phyloP scores from a whole-genome alignment of 1,284 basidiomycete species.

The Singerocomus inundabilis region DNA sequence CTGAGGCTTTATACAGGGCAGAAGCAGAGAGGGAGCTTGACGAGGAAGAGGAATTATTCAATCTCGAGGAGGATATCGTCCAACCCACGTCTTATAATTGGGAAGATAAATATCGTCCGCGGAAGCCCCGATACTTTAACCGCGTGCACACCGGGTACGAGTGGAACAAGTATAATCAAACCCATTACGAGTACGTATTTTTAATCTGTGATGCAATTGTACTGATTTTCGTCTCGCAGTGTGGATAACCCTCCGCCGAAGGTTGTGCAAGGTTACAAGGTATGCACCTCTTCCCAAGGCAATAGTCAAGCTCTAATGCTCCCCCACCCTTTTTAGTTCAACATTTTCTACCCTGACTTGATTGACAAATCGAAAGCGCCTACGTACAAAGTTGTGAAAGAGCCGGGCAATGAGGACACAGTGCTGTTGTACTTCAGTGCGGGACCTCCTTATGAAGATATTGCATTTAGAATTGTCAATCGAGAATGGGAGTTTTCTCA shows the following conservation, averaged over 20 bases:
- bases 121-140: slow-evolving; percentile 99
- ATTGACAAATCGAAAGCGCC: slow-evolving; percentile 97
- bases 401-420: slow-evolving; percentile 92
- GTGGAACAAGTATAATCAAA: slow-evolving; percentile 99
- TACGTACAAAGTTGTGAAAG: slow-evolving; percentile 90
- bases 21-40: slow-evolving; percentile 91
- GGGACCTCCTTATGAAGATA: slow-evolving; percentile 98
- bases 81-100: slow-evolving; percentile 88
- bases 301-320: slow-evolving; percentile 20
- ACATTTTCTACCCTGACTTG: slow-evolving; percentile 93
- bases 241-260: slow-evolving; percentile 97
- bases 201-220: background rate
- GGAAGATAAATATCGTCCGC: slow-evolving; percentile 98
- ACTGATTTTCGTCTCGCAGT: slow-evolving; percentile 40
- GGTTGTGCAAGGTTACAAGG: slow-evolving; percentile 98
- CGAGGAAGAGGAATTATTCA: slow-evolving; percentile 93
- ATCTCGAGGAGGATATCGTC: slow-evolving; percentile 83
- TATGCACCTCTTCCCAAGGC: slow-evolving; percentile 31
- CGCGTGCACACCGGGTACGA: slow-evolving; percentile 99
- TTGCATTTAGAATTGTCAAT: slow-evolving; percentile 97
- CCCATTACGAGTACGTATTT: slow-evolving; percentile 88
- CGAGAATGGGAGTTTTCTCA: slow-evolving; percentile 99
- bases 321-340: slow-evolving; percentile 56
- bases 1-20: slow-evolving; percentile 82
- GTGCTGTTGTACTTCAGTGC: slow-evolving; percentile 92